Evolutionary conservation across 768 basidiomycete genomes (phyloP).

Genomic region (Serendipita vermifera): DNA sequence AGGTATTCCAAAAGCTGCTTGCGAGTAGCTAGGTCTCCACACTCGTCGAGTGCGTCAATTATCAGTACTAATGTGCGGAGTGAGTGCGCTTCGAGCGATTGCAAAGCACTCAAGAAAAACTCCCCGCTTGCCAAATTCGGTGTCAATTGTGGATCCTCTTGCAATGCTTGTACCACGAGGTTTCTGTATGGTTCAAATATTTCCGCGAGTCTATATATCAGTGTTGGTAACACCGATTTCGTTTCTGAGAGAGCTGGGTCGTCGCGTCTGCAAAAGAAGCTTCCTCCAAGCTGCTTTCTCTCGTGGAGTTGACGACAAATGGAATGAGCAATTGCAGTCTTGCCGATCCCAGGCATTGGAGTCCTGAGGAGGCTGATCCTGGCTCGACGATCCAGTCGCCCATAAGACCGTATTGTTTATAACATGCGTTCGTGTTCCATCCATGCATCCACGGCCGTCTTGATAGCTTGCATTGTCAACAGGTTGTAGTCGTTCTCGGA

Average conservation of each 20-base stretch:
- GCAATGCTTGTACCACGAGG: neutral
- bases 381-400: neutral
- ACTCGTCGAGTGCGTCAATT: neutral
- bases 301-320: neutral
- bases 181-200: neutral
- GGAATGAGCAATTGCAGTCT: neutral
- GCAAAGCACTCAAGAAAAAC: neutral
- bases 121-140: no score
- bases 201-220: neutral
- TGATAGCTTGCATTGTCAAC: no score
- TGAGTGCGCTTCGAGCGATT: neutral
- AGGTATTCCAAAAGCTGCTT: neutral
- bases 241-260: neutral
- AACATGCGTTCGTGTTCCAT: no score
- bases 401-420: no score
- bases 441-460: no score
- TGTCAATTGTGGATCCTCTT: neutral
- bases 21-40: neutral
- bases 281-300: neutral
- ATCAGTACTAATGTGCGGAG: neutral
- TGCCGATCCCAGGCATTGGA: neutral
- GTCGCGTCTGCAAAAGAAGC: neutral
- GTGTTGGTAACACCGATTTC: neutral
- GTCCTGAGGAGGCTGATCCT: no score
- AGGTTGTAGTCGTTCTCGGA: no score